These are phyloP conservation scores for Cercospora beticola DNA, from an alignment of 2,329 filamentous ascomycete genomes.

Conservation along the genomic window DNA sequence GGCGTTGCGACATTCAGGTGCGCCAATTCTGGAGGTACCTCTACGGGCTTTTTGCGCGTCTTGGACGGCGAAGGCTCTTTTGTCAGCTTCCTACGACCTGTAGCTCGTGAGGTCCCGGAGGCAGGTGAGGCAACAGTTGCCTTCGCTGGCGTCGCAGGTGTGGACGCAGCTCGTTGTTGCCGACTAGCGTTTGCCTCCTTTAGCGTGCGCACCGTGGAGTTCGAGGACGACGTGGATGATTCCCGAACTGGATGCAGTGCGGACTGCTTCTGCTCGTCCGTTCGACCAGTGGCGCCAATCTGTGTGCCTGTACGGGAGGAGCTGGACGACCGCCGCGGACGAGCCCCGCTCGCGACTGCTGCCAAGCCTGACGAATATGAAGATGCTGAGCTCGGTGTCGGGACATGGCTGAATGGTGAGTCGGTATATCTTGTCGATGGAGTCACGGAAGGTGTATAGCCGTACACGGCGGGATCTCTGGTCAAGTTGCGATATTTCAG, in stretches of 20 bases:
- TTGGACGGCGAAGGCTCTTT: constrained; percentile 12
- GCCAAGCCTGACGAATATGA: constrained; percentile 67
- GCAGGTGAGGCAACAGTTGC: background rate
- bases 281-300: constrained; percentile 57
- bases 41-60: constrained; percentile 12
- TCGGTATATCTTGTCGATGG: constrained; percentile 75
- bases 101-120: background rate
- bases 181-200: background rate
- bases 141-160: background rate
- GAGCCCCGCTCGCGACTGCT: constrained; percentile 41
- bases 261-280: constrained; percentile 50
- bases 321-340: constrained; percentile 53
- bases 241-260: constrained; percentile 67
- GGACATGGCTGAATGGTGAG: constrained; percentile 74
- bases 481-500: constrained; percentile 12
- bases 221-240: constrained; percentile 68
- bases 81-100: constrained; percentile 18
- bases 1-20: constrained; percentile 63
- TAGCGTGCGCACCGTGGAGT: constrained; percentile 41
- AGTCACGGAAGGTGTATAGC: constrained; percentile 64
- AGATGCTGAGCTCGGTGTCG: constrained; percentile 74
- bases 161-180: background rate
- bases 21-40: constrained; percentile 40
- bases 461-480: constrained; percentile 27
- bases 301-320: constrained; percentile 59